Conservation (phyloP, 2,329 filamentous ascomycete genomes). For the Calonectria pseudoreteaudii region DNA sequence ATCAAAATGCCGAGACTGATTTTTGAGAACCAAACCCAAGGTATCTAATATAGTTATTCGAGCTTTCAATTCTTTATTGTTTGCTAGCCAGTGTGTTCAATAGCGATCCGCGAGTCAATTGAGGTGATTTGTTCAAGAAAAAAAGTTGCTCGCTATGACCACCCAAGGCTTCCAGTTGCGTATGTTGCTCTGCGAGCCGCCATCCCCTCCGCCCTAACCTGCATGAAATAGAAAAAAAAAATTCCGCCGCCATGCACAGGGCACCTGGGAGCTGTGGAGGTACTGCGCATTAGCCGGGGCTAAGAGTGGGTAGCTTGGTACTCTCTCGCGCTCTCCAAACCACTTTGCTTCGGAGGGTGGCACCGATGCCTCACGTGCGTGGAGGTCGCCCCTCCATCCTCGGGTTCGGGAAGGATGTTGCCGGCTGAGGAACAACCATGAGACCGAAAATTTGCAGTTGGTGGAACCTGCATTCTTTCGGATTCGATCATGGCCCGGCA, state of each 20-base stretch:
- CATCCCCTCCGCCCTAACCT: background rate
- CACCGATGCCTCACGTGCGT: slow-evolving; percentile 17
- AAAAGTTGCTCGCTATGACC: slow-evolving; percentile 6
- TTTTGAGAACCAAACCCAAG: background rate
- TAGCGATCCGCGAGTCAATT: background rate
- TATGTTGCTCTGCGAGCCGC: background rate
- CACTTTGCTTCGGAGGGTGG: slow-evolving; percentile 12
- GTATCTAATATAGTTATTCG: background rate
- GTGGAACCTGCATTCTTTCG: slow-evolving; percentile 54
- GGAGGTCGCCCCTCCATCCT: slow-evolving; percentile 11
- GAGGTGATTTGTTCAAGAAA: background rate
- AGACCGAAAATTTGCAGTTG: slow-evolving; percentile 45
- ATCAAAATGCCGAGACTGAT: background rate
- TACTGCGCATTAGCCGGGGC: background rate
- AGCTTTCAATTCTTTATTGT: background rate
- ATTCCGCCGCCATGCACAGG: background rate
- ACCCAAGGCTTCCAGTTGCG: background rate
- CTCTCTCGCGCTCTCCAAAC: background rate
- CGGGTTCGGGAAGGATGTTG: slow-evolving; percentile 1
- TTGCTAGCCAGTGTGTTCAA: background rate
- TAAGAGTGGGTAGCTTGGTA: background rate
- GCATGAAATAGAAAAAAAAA: background rate
- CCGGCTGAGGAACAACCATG: slow-evolving; percentile 42
- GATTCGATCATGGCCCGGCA: slow-evolving; percentile 55
- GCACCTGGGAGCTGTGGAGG: background rate